These are phyloP conservation scores for Wickerhamomyces pijperi DNA, from an alignment of 805 yeast genomes.

Conservation along the genomic window DNA sequence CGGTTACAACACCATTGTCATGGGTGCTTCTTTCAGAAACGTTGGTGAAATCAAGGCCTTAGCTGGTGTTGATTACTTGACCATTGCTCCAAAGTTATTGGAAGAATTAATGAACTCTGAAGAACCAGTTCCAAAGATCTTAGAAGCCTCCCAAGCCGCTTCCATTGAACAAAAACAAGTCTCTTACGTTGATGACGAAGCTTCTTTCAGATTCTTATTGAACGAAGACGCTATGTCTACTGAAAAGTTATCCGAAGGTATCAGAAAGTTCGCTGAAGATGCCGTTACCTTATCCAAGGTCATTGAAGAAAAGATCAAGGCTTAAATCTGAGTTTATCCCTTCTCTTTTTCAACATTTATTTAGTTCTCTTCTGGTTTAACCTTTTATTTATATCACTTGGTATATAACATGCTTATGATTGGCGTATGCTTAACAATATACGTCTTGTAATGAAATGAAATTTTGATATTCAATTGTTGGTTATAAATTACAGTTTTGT, in stretches of 20 bases:
- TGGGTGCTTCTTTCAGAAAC: constrained; percentile 99
- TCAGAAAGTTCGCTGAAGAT: constrained; percentile 93
- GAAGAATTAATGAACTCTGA: constrained; percentile 76
- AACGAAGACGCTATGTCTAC: constrained; percentile 99
- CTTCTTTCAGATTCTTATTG: constrained; percentile 78
- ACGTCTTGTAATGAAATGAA: background rate
- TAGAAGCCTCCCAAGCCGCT: constrained; percentile 58
- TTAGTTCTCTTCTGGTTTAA: background rate
- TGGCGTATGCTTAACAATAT: background rate
- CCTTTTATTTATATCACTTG: background rate
- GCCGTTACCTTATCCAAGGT: constrained; percentile 64
- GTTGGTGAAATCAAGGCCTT: constrained; percentile 88
- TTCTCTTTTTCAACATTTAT: too few species aligned
- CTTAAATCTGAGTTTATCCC: constrained; percentile 11
- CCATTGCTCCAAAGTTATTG: constrained; percentile 87
- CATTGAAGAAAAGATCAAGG: constrained; percentile 47
- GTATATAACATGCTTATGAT: background rate
- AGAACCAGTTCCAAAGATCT: constrained; percentile 70
- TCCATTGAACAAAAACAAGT: constrained; percentile 55
- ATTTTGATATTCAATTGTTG: background rate
- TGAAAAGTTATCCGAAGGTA: constrained; percentile 95
- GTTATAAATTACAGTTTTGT: too few species aligned
- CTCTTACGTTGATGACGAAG: constrained; percentile 73
- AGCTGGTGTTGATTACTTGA: constrained; percentile 94
- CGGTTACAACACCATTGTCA: constrained; percentile 93